Percentiles rank a stretch among this genome's conserved stretches.
Conservation (phyloP, 352 stramenopile genomes). For the Phytophthora idaei region DNA sequence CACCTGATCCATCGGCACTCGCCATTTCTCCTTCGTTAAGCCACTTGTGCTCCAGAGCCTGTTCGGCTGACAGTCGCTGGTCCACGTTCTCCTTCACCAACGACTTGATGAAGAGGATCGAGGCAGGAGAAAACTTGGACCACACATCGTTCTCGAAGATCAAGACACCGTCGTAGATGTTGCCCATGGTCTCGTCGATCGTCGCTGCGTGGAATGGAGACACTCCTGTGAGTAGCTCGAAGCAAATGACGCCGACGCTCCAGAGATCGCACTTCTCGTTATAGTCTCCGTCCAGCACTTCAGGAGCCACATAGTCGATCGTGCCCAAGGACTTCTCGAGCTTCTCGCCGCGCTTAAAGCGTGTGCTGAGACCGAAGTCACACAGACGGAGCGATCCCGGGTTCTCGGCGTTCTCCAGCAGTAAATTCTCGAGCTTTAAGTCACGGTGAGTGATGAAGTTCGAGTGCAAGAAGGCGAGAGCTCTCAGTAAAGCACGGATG, state of each 20-base stretch:
- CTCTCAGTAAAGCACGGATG: constrained; percentile 62
- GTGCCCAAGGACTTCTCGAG: constrained; percentile 76
- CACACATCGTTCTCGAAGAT: constrained; percentile 75
- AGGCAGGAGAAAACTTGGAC: constrained; percentile 62
- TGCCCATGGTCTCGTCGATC: constrained; percentile 80
- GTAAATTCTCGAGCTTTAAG: constrained; percentile 84
- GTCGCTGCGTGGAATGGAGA: constrained; percentile 76
- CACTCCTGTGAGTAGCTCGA: constrained; percentile 67
- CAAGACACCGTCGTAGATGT: constrained; percentile 81
- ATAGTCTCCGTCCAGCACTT: constrained; percentile 85
- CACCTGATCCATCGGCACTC: constrained; percentile 17
- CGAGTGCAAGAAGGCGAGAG: constrained; percentile 77
- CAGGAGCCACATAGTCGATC: constrained; percentile 84
- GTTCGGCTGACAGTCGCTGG: constrained; percentile 58
- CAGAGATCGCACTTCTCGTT: constrained; percentile 84
- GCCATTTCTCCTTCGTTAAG: constrained; percentile 34
- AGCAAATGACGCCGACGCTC: constrained; percentile 83
- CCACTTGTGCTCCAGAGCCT: constrained; percentile 79
- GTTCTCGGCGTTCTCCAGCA: constrained; percentile 72
- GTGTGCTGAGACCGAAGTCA: constrained; percentile 82
- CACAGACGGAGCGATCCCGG: constrained; percentile 78
- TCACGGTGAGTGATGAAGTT: constrained; percentile 85
- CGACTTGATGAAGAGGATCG: constrained; percentile 83
- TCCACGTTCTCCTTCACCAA: constrained; percentile 80
- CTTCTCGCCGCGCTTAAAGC: constrained; percentile 75